Evolutionary conservation across 2,329 filamentous ascomycete genomes (phyloP).

Genomic region (Penicillium sp.): DNA sequence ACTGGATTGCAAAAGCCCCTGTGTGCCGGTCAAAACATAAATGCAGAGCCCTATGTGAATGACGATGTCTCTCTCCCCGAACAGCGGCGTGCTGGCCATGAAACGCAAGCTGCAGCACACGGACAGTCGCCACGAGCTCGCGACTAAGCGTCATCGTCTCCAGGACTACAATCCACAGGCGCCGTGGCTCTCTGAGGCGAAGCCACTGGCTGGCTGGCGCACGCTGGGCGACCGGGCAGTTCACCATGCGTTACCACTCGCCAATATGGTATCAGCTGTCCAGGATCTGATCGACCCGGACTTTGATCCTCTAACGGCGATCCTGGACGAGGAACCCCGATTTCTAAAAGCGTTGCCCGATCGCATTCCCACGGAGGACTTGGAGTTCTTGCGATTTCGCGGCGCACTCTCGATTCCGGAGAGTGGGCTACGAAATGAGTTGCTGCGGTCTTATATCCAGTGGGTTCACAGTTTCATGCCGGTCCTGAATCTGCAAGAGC

Average conservation of each 20-base stretch:
- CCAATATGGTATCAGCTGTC: slow-evolving; percentile 40
- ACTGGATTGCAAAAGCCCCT: background rate
- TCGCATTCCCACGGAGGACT: slow-evolving; percentile 71
- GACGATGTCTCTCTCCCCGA: slow-evolving; percentile 20
- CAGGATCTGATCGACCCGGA: slow-evolving; percentile 40
- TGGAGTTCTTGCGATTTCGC: slow-evolving; percentile 74
- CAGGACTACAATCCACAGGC: slow-evolving; percentile 31
- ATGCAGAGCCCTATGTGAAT: background rate
- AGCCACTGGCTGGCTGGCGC: slow-evolving; percentile 26
- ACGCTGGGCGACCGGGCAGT: slow-evolving; percentile 31
- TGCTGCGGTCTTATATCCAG: slow-evolving; percentile 75
- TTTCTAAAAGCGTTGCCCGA: slow-evolving; percentile 75
- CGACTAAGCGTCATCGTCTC: slow-evolving; percentile 25
- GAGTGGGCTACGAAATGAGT: slow-evolving; percentile 66
- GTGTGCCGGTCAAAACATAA: background rate
- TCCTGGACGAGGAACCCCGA: slow-evolving; percentile 45
- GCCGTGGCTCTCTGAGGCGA: slow-evolving; percentile 33
- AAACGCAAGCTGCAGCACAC: slow-evolving; percentile 31
- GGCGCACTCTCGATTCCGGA: slow-evolving; percentile 73
- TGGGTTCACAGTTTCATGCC: slow-evolving; percentile 92
- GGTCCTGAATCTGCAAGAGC: slow-evolving; percentile 63
- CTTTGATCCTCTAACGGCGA: slow-evolving; percentile 38
- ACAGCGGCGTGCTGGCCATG: slow-evolving; percentile 21
- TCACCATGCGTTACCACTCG: slow-evolving; percentile 31
- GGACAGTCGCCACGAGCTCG: slow-evolving; percentile 18